Base-by-base conservation (phyloP, 1,284 basidiomycete genomes). In the Cutaneotrichosporon spelunceum region DNA sequence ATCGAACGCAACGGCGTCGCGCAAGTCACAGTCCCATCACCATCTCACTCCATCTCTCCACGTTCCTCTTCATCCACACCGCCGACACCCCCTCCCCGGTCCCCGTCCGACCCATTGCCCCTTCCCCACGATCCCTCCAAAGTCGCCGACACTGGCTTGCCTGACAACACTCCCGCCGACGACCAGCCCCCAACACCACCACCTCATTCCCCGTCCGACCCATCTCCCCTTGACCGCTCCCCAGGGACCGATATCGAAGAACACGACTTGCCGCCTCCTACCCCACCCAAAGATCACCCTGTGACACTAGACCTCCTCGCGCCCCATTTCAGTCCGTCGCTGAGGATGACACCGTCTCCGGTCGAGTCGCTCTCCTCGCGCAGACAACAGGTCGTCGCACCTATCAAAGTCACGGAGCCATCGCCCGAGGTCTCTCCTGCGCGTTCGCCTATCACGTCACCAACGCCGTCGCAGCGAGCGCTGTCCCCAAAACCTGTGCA, bases 331-430 rank as follows among this genome's bases (percentile, higher is more conserved):
- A n/a, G 19, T 16, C 19, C 39, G 6, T 42, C 39, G 2, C 39
- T 11, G 30, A 33, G 30, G 13, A 42, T 42, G 39, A 42, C 39
- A 7, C 39, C 39, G 1, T 42, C 39, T 1, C 39, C 39, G 5
- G 39, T 42, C 19, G 48, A 49, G 14, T 27, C 26, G 1, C 48
- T 57, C 27, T 57, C 47, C 4, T 48, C 47, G 2, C 45, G 56
- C 13, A 30, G 56, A n/a, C 45, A 57, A 33, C 56, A 57, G 34
- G 27, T 4, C 27, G 54, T 56, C 26, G 21, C 44, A 10, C 54
- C 54, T 5, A 29, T 49, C 26, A 26, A 29, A 9, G 19, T 52
- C 21, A 52, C 50, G 2, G 45, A 47, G 23, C 13, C 48, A 23
- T 11, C 53, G 34, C 34, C 48, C 16, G 24, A 49, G 26, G 26